phyloP scores from a whole-genome alignment of 257 asterid species.

The Coffea eugenioides region DNA sequence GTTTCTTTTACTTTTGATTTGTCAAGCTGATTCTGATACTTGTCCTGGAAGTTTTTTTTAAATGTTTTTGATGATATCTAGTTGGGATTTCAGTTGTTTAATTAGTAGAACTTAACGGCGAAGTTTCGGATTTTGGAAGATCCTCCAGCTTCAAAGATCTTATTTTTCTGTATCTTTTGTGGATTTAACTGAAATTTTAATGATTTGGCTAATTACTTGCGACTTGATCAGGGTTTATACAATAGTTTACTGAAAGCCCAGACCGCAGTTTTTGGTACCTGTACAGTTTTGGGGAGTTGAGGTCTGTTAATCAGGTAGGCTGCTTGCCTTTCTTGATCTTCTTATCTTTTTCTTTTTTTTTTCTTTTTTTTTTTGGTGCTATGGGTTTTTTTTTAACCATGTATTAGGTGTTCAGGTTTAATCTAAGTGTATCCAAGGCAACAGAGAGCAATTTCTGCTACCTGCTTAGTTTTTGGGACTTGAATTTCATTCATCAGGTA shows the following conservation, averaged over 20 bases:
- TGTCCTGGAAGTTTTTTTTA: slow-evolving; percentile 2
- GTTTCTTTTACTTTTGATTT: background rate
- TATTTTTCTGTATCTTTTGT: background rate
- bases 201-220: slow-evolving; percentile 16
- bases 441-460: background rate
- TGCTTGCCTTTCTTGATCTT: slow-evolving; percentile 1
- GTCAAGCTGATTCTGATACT: slow-evolving; percentile 1
- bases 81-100: background rate
- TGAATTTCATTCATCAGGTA: slow-evolving; percentile 18
- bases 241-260: slow-evolving; percentile 9
- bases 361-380: background rate
- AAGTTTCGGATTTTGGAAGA: slow-evolving; percentile 18
- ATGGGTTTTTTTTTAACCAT: background rate
- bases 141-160: slow-evolving; percentile 10
- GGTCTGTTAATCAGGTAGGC: slow-evolving; percentile 12
- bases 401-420: background rate
- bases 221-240: slow-evolving; percentile 20
- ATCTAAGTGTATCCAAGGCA: slow-evolving; percentile 9
- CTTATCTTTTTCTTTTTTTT: background rate
- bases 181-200: background rate
- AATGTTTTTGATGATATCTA: slow-evolving; percentile 9
- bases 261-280: background rate
- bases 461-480: slow-evolving; percentile 14
- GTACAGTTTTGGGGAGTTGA: slow-evolving; percentile 13
- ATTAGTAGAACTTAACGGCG: background rate